Evolutionary conservation across 2,329 filamentous ascomycete genomes (phyloP).

Genomic region (Neofusicoccum cordaticola): DNA sequence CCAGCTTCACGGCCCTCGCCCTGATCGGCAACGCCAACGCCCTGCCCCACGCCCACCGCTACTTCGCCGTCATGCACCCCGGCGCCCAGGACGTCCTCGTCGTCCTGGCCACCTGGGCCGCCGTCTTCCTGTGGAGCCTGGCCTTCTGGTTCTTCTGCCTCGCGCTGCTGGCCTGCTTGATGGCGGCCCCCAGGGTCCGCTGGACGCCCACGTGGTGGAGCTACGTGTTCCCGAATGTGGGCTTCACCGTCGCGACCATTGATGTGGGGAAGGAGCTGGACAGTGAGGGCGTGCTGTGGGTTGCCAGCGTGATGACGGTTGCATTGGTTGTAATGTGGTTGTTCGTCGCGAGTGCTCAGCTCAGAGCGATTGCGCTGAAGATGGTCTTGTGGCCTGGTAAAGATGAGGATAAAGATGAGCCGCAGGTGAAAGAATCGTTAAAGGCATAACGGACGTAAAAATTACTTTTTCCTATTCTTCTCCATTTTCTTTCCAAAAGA

Average conservation of each 20-base stretch:
- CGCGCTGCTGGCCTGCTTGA: constrained; percentile 33
- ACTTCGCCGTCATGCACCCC: constrained; percentile 29
- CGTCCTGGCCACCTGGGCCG: constrained; percentile 46
- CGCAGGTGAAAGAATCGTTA: not conserved
- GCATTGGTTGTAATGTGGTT: constrained; percentile 53
- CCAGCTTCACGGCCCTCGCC: constrained; percentile 68
- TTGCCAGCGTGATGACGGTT: constrained; percentile 50
- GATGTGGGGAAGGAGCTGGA: constrained; percentile 36
- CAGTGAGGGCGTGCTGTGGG: constrained; percentile 35
- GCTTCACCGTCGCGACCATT: constrained; percentile 42
- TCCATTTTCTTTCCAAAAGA: not conserved
- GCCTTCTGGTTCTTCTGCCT: constrained; percentile 56
- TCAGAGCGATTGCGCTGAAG: constrained; percentile 49
- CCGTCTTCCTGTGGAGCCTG: constrained; percentile 65
- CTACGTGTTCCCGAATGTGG: constrained; percentile 47
- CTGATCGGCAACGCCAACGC: constrained; percentile 65
- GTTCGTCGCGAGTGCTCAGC: constrained; percentile 52
- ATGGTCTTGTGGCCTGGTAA: constrained; percentile 56
- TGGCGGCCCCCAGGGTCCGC: constrained; percentile 41
- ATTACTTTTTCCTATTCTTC: not conserved
- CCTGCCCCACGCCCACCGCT: constrained; percentile 43
- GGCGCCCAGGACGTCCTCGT: constrained; percentile 40
- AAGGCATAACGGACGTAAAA: not conserved
- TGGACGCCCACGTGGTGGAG: constrained; percentile 64
- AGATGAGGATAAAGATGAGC: constrained; percentile 7